Evolutionary conservation across 2,329 filamentous ascomycete species (phyloP), one percentile per base, ranked within the genome.

Genomic region (Anthostomella pinea): DNA sequence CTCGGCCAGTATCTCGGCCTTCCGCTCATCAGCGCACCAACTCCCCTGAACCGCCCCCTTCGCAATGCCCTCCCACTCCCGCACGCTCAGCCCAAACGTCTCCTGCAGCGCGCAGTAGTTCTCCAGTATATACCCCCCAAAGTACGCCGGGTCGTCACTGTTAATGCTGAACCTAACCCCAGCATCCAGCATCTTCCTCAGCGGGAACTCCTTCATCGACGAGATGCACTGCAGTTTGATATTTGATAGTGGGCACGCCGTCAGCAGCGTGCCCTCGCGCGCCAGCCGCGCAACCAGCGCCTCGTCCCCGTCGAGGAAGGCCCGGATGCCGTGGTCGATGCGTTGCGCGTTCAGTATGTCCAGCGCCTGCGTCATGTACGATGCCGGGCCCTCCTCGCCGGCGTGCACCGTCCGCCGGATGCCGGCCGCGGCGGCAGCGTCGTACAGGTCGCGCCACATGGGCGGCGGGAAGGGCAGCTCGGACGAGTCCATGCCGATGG

Each of bases 41-140:
- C 83, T 87, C 16, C 79, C 81, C 43, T 75, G 66, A 8, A 88
- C 78, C 14, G 75, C 70, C 23, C 76, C 75, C 45, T 68, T 68
- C 8, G 75, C 78, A 52, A 90, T 82, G 5, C 54, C 62, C 46
- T 66, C 70, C 86, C 85, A 89, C 35, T 90, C 83, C n/a, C 65
- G 60, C 4, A 80, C 62, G 15, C 60, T 71, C 46, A 90, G 59
- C 4, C 65, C 56, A 58, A 87, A 87, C 1, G 81, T 78, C 26
- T 87, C 80, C 59, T 90, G 84, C 19, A 90, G 81, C 1, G 81
- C 81, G 51, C 78, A 83, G 62, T 84, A 89, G 49, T 88, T 88
- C 51, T 85, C 82, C 33, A 85, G 64, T 35, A 89, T 77, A 59
- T 87, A 88, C 0, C 78, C 81, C 3, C 83, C 83, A 64, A 90